These are phyloP conservation scores for Magnaporthiopsis poae DNA, from an alignment of 2,329 filamentous ascomycete genomes.

Conservation along the genomic window DNA sequence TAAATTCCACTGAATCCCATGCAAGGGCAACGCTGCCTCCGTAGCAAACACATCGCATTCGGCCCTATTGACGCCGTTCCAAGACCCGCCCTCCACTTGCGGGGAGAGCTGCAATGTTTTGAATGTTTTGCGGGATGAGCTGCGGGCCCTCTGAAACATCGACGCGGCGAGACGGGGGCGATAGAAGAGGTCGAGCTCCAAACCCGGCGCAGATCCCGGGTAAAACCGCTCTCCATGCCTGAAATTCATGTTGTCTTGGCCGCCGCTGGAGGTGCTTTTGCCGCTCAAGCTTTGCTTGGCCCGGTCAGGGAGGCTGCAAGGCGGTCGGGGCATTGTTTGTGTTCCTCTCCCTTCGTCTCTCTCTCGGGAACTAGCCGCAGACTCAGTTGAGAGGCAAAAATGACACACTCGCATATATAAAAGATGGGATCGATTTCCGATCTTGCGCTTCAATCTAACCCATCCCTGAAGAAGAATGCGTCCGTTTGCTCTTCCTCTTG, in stretches of 20 bases:
- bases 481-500: not conserved
- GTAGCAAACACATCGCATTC: not conserved
- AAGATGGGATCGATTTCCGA: not conserved
- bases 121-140: not conserved
- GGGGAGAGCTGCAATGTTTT: not conserved
- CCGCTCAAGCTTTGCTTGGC: constrained; percentile 3
- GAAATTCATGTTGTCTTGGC: not conserved
- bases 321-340: no score
- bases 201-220: constrained; percentile 6
- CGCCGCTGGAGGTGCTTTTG: not conserved
- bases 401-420: not conserved
- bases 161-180: not conserved
- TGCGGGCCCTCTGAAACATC: not conserved
- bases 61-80: not conserved
- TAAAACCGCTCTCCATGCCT: constrained; percentile 5
- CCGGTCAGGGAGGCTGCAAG: not conserved
- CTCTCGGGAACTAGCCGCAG: not conserved
- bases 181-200: not conserved
- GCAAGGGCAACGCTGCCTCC: not conserved
- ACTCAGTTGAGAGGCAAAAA: no score
- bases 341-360: not conserved
- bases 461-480: not conserved
- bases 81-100: not conserved
- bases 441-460: not conserved
- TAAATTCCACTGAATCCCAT: not conserved